phyloP scores from a whole-genome alignment of 1,139 yeast species.

The Williopsis jadinii region DNA sequence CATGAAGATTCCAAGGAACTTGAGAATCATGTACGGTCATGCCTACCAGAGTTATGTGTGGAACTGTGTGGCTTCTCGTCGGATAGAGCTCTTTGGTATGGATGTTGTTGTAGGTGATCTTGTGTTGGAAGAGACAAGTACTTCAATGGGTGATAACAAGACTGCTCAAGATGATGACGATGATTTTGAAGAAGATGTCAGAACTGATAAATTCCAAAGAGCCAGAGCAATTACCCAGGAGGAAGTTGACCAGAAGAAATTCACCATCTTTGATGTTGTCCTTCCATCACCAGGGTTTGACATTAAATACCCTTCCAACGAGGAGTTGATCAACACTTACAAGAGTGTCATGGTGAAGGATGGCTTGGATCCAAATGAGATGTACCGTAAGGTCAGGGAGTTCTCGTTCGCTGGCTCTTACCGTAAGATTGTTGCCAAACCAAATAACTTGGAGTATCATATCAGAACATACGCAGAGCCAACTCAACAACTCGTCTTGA shows the following conservation, averaged over 20 bases:
- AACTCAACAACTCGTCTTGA: conserved; percentile 65
- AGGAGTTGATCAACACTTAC: conserved; percentile 53
- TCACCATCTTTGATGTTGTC: conserved; percentile 74
- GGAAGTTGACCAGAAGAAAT: conserved; percentile 56
- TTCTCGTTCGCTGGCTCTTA: conserved; percentile 91
- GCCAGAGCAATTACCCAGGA: conserved; percentile 44
- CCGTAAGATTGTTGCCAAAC: conserved; percentile 66
- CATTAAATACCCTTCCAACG: conserved; percentile 71
- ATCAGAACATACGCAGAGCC: conserved; percentile 55
- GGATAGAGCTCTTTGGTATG: conserved; percentile 67
- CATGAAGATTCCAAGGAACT: conserved; percentile 85
- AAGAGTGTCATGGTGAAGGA: conserved; percentile 71
- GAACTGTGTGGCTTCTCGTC: conserved; percentile 79
- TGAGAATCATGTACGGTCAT: conserved; percentile 92
- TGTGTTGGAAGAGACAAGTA: conserved; percentile 40
- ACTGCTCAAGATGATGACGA: conserved; percentile 59
- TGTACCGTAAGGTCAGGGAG: conserved; percentile 81
- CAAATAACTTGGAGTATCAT: conserved; percentile 56
- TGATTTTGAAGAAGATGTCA: conserved; percentile 68
- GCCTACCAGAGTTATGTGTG: conserved; percentile 95
- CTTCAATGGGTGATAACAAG: conserved; percentile 19
- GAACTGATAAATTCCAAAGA: conserved; percentile 20
- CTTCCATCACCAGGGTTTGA: conserved; percentile 95
- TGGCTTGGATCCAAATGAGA: conserved; percentile 73
- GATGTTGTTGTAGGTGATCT: conserved; percentile 78